These are phyloP conservation scores for Agaricus sinodeliciosus DNA, from an alignment of 768 basidiomycete species.

Conservation along the genomic window DNA sequence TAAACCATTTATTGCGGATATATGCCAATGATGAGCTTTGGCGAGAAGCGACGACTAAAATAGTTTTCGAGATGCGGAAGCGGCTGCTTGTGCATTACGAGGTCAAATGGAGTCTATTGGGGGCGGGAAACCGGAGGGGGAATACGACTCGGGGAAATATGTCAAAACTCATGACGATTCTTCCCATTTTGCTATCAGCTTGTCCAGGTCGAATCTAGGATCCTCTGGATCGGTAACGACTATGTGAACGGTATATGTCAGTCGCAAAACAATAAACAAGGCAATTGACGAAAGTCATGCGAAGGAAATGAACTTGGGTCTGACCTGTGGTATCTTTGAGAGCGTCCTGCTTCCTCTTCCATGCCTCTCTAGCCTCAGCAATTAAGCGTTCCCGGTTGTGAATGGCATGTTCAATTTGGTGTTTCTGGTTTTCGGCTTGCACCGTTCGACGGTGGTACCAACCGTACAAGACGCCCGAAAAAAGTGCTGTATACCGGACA, in stretches of 20 bases:
- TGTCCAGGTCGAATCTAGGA: conserved; percentile 94
- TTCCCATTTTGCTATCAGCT: conserved; percentile 73
- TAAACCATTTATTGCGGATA: conserved; percentile 6
- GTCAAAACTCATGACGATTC: conserved; percentile 47
- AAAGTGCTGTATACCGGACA: conserved; percentile 87
- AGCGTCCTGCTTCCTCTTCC: conserved; percentile 69
- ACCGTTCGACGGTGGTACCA: conserved; percentile 88
- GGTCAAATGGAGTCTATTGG: conserved; percentile 18
- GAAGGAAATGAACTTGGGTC: conserved; percentile 16
- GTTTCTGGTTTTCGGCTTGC: conserved; percentile 72
- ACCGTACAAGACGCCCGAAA: conserved; percentile 85
- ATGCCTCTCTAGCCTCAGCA: conserved; percentile 84
- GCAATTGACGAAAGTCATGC: not conserved
- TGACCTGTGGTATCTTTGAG: conserved; percentile 49
- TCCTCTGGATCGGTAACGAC: conserved; percentile 93
- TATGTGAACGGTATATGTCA: conserved; percentile 23
- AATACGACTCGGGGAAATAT: conserved; percentile 12
- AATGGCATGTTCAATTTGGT: conserved; percentile 66
- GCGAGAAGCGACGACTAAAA: not conserved
- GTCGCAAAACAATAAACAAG: conserved; percentile 1
- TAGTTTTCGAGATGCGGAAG: not conserved
- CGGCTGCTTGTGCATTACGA: not conserved
- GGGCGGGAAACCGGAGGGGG: not conserved
- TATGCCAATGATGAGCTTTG: conserved; percentile 5
- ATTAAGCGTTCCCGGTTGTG: conserved; percentile 74